These are phyloP conservation scores for Arabidopsis suecica DNA, from an alignment of 345 rosid genomes.

Conservation along the genomic window DNA sequence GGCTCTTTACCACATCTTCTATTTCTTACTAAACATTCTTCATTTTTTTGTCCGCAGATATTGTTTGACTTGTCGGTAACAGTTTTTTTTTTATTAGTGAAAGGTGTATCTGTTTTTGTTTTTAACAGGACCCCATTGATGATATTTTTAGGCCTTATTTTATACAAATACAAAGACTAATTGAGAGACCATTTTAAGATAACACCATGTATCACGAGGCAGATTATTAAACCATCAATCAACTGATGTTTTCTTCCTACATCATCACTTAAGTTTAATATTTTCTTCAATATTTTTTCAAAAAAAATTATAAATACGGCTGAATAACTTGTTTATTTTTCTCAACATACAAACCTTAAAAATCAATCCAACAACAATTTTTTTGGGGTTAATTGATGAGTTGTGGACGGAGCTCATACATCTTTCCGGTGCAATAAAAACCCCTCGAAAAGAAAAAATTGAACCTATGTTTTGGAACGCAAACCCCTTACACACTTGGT, in stretches of 20 bases:
- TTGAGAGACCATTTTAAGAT: not conserved
- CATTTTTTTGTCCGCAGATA: not conserved
- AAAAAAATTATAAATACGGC: too few relatives aligned
- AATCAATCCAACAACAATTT: too few relatives aligned
- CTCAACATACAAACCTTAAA: too few relatives aligned
- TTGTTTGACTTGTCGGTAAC: slow-evolving; percentile 6
- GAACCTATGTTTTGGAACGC: too few relatives aligned
- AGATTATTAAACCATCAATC: not conserved
- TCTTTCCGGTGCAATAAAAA: too few relatives aligned
- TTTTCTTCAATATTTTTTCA: too few relatives aligned
- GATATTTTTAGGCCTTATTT: not conserved
- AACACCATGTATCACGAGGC: not conserved
- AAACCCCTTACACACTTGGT: too few relatives aligned
- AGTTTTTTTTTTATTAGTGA: not conserved
- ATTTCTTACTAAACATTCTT: not conserved
- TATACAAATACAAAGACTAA: not conserved
- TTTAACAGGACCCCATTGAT: not conserved
- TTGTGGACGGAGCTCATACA: too few relatives aligned
- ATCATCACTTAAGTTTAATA: not conserved
- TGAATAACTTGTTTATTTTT: too few relatives aligned
- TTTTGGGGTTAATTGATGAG: too few relatives aligned
- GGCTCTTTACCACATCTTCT: slow-evolving; percentile 10
- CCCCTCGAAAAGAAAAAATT: too few relatives aligned
- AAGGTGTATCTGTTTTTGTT: not conserved
- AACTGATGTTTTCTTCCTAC: not conserved